Base-by-base conservation (phyloP, 352 stramenopile species). In the Blastocystis hominis region DNA sequence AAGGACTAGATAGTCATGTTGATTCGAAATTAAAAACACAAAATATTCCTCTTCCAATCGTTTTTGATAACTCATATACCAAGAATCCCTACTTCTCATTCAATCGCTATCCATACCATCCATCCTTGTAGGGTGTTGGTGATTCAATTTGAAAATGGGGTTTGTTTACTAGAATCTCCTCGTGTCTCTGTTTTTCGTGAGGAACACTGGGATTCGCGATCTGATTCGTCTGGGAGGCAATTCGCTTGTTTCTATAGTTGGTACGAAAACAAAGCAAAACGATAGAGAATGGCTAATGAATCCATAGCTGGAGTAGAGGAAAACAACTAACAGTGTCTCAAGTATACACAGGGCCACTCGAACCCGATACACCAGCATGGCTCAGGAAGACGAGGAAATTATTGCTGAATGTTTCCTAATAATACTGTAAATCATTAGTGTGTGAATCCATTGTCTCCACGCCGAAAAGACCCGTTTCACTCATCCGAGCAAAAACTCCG, bases 191-290 rank as follows among this genome's bases (percentile, higher is more conserved):
- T 54, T 40, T 6, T 6, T 42, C 10, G 63, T 24, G 7, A 50
- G 10, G 36, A n/a, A 10, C n/a, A 9, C 34, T 69, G 10, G 9
- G 13, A 10, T 24, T 69, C 13, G 10, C 13, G 10, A 69, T 42
- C 90, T 99, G 44, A 89, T 98, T 40, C 91, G 98, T 40, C 91
- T 99, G 63, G 90, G 98, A 56, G 95, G 95, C 2, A 96, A 98
- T 88, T 95, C 98, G 90, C 95, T 98, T 10, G 98, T 98, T 91
- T 59, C 93, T 54, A 94, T 98, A n/a, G n/a, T n/a, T n/a, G n/a
- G n/a, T n/a, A n/a, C n/a, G n/a, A n/a, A n/a, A n/a, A n/a, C n/a
- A n/a, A n/a, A n/a, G n/a, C n/a, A n/a, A n/a, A n/a, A n/a, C n/a
- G n/a, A n/a, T n/a, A n/a, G n/a, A n/a, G n/a, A n/a, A n/a, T n/a